Evolutionary conservation across 176 grass and related monocot species (phyloP), one percentile per base, ranked within the genome.

Genomic region (Raddia guianensis): DNA sequence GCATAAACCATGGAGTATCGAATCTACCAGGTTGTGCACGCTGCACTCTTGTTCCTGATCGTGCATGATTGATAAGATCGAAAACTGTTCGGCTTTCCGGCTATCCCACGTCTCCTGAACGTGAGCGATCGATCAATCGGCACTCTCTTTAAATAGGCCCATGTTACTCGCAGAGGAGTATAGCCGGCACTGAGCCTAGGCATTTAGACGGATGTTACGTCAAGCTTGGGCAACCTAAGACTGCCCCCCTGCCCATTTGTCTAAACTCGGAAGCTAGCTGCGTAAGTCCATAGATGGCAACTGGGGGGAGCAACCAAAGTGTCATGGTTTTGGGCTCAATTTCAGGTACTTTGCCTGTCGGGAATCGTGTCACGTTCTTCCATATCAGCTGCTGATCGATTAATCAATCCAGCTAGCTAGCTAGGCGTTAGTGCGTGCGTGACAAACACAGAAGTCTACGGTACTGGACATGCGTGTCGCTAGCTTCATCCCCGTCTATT

Each of bases 311-410:
- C 45, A 68, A 73, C 68, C 43, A 54, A 43, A 37, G 9, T 48
- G 65, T 8, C 87, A 43, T 85, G 47, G 49, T 76, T 81, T 32
- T 7, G 18, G 70, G 64, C 87, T 64, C 72, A 71, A 89, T 76
- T 81, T 89, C 87, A 71, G 82, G 87, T 57, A 35, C 64, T 85
- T 64, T 81, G 82, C 70, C 77, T 71, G 71, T 76, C 50, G 77
- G 55, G 74, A 76, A 89, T 16, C 40, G 54, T 35, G 63, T 53
- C 72, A 70, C 20, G 46, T 80, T 48, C 42, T 34, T 16, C 50
- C 61, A 5, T 34, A 21, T 42, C 61, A 5, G 27, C 49, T 50
- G 74, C 68, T 73, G 74, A 58, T 19, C 54, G 12, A 20, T 42
- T 9, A 57, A 12, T 45, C 51, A 9, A 61, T n/a, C 18, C 46